Evolutionary conservation across 1,284 basidiomycete genomes (phyloP), one percentile per base, ranked within the genome.

Genomic region (Ganoderma resinaceum): DNA sequence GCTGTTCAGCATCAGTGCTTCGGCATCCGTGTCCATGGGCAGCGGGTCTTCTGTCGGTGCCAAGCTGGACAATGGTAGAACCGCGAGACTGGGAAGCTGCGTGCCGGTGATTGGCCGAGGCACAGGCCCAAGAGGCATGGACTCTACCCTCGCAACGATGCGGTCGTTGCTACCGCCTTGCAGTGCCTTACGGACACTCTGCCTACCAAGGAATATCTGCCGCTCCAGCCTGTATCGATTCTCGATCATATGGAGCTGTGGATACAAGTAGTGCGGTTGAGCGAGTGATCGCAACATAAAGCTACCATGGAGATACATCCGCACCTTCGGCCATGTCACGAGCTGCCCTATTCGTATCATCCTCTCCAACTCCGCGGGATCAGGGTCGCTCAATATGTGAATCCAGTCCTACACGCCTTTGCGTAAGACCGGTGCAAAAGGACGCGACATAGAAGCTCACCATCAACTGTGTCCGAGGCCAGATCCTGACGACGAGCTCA

Each of bases 261-360:
- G 6, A 16, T 14, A 55, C 57, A 26, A 37, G 9, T 35, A n/a
- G 38, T 23, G 23, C 3, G 31, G n/a, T 20, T 37, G 38, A 42
- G 9, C 33, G 31, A 38, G 8, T 26, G 33, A 58, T 63, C n/a
- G 52, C 23, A n/a, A 38, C 26, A 55, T 49, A 40, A 42, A 43
- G 33, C 18, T n/a, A n/a, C 37, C n/a, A 55, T 33, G 52, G 29
- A 55, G 33, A 55, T 55, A 55, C 12, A 16, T 18, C 71, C 81
- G 65, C 73, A 97, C 93, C 82, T 96, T 96, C 0, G 96, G 96
- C 95, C 95, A 98, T 26, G 96, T 92, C n/a, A 95, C 96, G n/a
- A 89, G 79, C 80, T 97, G 86, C 4, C 97, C 96, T 2, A 95
- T 93, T 64, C 84, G 82, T 70, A 97, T 88, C 95, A 97, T 96